These are phyloP conservation scores for Avena atlantica DNA, from an alignment of 176 grass and related monocot species.

Conservation along the genomic window DNA sequence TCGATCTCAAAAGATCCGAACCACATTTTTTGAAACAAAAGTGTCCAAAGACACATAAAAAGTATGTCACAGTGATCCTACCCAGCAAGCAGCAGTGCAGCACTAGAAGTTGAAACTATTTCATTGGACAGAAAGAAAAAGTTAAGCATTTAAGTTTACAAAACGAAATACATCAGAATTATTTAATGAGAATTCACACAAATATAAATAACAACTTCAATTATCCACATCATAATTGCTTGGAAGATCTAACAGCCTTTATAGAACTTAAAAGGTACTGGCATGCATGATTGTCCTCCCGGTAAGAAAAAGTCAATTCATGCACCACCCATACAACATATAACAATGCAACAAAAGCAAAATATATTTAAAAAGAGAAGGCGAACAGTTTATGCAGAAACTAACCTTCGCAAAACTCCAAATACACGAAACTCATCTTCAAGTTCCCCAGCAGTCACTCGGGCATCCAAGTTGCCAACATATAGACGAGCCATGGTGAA, in stretches of 20 bases:
- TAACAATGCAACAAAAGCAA: background rate
- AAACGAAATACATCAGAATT: background rate
- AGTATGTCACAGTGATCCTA: background rate
- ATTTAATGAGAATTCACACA: background rate
- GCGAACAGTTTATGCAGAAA: background rate
- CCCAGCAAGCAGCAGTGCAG: background rate
- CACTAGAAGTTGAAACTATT: background rate
- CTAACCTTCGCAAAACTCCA: slow-evolving; percentile 87
- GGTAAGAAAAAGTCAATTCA: background rate
- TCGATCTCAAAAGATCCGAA: background rate
- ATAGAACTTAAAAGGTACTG: background rate
- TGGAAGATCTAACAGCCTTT: background rate
- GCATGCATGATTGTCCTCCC: background rate
- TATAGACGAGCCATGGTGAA: slow-evolving; percentile 83
- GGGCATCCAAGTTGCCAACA: slow-evolving; percentile 85
- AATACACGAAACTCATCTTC: slow-evolving; percentile 87
- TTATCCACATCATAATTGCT: background rate
- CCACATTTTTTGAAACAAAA: background rate
- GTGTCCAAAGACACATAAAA: background rate
- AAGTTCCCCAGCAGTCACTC: slow-evolving; percentile 75
- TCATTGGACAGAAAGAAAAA: background rate
- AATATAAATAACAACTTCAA: background rate
- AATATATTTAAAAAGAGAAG: background rate
- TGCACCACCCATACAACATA: background rate
- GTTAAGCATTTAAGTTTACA: background rate